Base-by-base conservation (phyloP, 2,329 filamentous ascomycete genomes). In the Nectriaceae sp. region DNA sequence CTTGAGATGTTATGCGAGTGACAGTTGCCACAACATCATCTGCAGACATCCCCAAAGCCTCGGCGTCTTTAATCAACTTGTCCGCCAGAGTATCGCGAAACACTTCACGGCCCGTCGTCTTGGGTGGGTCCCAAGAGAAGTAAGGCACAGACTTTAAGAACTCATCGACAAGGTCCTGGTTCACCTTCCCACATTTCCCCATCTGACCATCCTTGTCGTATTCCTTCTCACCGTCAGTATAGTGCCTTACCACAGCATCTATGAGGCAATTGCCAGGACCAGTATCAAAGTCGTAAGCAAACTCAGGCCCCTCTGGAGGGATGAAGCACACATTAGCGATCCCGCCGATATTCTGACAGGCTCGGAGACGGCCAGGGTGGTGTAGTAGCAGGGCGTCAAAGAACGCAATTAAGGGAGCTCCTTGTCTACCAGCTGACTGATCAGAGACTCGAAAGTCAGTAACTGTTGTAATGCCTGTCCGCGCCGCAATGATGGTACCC, bases 261-360 rank as follows among this genome's bases (percentile, higher is more conserved):
- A 83, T 83, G 53, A 80, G 74, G 26, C 74, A 65, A 54, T 81
- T 83, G 11, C 80, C 79, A 3, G 78, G 79, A 13, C 80, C 80
- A 3, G 77, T 81, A 55, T 81, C 75, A 50, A 39, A 78, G 56
- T 80, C 77, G 55, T 74, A 75, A 21, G 26, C 26, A n/a, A 39
- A 39, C 37, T 39, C 47, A 39, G 69, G 66, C 22, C 63, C 63
- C 42, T 77, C 71, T 0, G 78, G 42, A 83, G 33, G 33, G 16
- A 36, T 79, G 65, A 84, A 83, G 66, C 77, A 84, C 20, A 85
- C 76, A 54, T 81, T 84, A 22, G 77, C 78, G 36, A 85, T 82
- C 24, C 81, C 80, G 42, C 79, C 79, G 45, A 85, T 83, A 57
- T 84, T 83, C 59, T 84, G 78, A 61, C 80, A 83, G 3, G 77